Conservation (phyloP, 208 protist genomes). For the Wallacemonas sp. region DNA sequence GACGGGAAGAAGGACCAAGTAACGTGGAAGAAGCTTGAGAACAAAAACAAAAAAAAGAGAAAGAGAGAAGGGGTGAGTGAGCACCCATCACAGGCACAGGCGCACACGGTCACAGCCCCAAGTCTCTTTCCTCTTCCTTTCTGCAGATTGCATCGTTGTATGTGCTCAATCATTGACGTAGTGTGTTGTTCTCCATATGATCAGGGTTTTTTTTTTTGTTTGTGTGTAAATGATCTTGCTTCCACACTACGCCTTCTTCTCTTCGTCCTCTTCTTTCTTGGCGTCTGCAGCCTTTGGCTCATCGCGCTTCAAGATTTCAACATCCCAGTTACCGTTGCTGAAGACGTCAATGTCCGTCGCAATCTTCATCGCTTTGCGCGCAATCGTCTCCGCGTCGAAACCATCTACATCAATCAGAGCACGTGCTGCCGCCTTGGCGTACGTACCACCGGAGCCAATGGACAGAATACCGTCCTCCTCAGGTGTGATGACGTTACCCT, state of each 20-base stretch:
- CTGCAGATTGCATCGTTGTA: no score
- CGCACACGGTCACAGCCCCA: no score
- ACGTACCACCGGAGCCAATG: constrained; percentile 94
- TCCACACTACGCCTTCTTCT: background rate
- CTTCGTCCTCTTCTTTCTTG: constrained; percentile 20
- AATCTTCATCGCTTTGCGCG: constrained; percentile 94
- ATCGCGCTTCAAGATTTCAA: constrained; percentile 69
- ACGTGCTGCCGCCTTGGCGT: constrained; percentile 93
- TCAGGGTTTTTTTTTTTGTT: constrained; percentile 10
- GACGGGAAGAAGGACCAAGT: no score
- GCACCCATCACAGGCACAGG: no score
- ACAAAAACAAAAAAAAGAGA: no score
- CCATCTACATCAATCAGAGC: constrained; percentile 91
- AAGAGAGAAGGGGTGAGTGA: no score
- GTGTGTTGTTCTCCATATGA: background rate
- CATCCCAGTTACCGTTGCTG: constrained; percentile 95
- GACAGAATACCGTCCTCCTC: constrained; percentile 93
- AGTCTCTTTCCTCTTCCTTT: background rate
- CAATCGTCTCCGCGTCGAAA: constrained; percentile 89
- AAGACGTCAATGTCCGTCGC: constrained; percentile 96
- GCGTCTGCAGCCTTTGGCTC: constrained; percentile 14
- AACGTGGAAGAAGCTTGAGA: no score
- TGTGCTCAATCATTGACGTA: no score
- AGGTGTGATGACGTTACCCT: constrained; percentile 95
- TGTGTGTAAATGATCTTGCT: constrained; percentile 2